A percentile compares a stretch with the other conserved stretches of the same genome.
Conservation (phyloP, 2,329 filamentous ascomycete species). For the Juglanconis oblonga region DNA sequence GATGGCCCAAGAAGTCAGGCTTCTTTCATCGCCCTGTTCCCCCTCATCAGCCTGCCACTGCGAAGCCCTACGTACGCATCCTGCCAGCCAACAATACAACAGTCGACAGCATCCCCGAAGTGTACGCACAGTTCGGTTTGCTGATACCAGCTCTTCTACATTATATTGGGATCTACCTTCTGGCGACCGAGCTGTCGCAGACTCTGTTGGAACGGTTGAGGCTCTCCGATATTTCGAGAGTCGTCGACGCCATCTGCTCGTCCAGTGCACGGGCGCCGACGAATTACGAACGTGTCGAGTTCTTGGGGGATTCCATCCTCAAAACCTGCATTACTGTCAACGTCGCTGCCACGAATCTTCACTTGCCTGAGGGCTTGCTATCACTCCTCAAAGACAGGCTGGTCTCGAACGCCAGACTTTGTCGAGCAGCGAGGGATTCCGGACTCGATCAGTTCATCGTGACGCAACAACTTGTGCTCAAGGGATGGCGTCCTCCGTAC, state of each 20-base stretch:
- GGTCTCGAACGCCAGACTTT: constrained; percentile 74
- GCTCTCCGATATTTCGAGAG: constrained; percentile 51
- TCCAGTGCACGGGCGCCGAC: constrained; percentile 55
- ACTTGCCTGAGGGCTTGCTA: constrained; percentile 76
- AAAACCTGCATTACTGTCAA: constrained; percentile 60
- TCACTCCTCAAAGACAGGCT: constrained; percentile 64
- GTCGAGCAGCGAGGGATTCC: constrained; percentile 56
- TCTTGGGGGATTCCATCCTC: constrained; percentile 79
- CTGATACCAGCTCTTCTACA: constrained; percentile 73
- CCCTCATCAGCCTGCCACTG: constrained; percentile 25
- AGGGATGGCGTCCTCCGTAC: constrained; percentile 65
- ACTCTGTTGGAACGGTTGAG: constrained; percentile 51
- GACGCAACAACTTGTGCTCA: constrained; percentile 61
- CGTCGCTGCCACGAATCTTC: constrained; percentile 37
- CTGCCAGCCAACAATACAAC: constrained; percentile 47
- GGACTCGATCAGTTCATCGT: constrained; percentile 74
- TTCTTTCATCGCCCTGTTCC: constrained; percentile 47
- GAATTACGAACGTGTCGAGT: constrained; percentile 83
- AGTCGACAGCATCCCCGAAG: constrained; percentile 44
- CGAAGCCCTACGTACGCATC: constrained; percentile 41
- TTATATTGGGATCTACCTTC: constrained; percentile 61
- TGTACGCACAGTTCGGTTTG: constrained; percentile 49
- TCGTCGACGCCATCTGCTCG: constrained; percentile 69
- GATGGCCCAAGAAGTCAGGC: constrained; percentile 55
- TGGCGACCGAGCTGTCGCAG: constrained; percentile 58